phyloP scores from a whole-genome alignment of 371 early-diverging fungal species.

The Chytridium lagenaria region DNA sequence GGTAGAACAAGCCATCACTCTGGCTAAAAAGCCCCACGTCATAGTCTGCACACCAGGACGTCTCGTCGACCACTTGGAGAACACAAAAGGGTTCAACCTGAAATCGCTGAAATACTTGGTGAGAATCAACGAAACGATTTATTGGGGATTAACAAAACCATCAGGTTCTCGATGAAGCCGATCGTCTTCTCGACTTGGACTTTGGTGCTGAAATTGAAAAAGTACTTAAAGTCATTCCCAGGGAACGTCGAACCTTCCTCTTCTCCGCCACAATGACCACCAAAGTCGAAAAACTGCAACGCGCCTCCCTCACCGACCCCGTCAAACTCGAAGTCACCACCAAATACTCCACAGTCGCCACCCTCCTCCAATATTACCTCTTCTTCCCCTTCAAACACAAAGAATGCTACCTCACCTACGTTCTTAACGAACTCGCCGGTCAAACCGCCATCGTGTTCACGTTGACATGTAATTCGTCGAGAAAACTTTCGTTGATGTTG shows the following conservation, averaged over 20 bases:
- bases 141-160: conserved; percentile 26
- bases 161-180: conserved; percentile 96
- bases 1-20: conserved; percentile 91
- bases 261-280: conserved; percentile 97
- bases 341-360: conserved; percentile 88
- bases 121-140: background rate
- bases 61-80: conserved; percentile 95
- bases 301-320: conserved; percentile 91
- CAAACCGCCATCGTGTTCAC: conserved; percentile 91
- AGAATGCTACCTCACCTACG: conserved; percentile 90
- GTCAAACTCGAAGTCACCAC: conserved; percentile 91
- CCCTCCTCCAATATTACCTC: conserved; percentile 91
- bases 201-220: conserved; percentile 97
- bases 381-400: conserved; percentile 97
- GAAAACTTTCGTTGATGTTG: conserved; percentile 84
- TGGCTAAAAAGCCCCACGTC: conserved; percentile 95
- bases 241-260: conserved; percentile 91
- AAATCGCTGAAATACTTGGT: conserved; percentile 85
- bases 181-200: conserved; percentile 95
- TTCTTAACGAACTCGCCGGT: conserved; percentile 91
- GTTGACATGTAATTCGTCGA: conserved; percentile 84
- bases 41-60: conserved; percentile 98
- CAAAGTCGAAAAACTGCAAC: conserved; percentile 91
- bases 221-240: conserved; percentile 89
- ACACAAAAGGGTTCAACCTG: conserved; percentile 95